Percentiles rank a stretch among this genome's conserved stretches.
phyloP scores from a whole-genome alignment of 2,329 filamentous ascomycete species.

The Lasiodiplodia sp. region DNA sequence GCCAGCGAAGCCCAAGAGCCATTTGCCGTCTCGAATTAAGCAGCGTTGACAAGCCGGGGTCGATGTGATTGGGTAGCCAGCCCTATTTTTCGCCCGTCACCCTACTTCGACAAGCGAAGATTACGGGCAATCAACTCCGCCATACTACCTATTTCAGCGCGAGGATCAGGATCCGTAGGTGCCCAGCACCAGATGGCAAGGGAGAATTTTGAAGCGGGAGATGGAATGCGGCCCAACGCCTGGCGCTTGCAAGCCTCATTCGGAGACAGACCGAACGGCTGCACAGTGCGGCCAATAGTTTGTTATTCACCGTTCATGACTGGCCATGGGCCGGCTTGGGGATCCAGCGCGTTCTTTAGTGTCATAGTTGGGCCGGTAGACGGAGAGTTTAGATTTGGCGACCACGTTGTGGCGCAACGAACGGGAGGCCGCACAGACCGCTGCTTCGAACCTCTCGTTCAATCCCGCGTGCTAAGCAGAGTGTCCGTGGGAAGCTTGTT shows the following conservation, averaged over 20 bases:
- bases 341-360: background rate
- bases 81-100: background rate
- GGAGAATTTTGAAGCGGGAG: background rate
- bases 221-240: conserved; percentile 6
- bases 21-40: background rate
- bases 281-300: conserved; percentile 4
- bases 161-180: background rate
- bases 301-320: background rate
- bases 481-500: background rate
- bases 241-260: conserved; percentile 4
- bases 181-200: background rate
- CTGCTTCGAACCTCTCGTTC: conserved; percentile 1
- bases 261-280: background rate
- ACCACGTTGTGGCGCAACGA: conserved; percentile 13
- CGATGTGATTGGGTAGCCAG: background rate
- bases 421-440: background rate
- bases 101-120: background rate
- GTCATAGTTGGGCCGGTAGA: background rate
- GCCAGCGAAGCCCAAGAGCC: background rate
- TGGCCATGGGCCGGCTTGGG: background rate
- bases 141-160: too few relatives aligned
- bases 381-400: background rate
- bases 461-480: background rate
- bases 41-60: background rate
- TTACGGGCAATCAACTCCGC: conserved; percentile 1